Percentiles rank a stretch among this genome's conserved stretches.
phyloP scores from a whole-genome alignment of 106 monocot species.

The Allium fistulosum region DNA sequence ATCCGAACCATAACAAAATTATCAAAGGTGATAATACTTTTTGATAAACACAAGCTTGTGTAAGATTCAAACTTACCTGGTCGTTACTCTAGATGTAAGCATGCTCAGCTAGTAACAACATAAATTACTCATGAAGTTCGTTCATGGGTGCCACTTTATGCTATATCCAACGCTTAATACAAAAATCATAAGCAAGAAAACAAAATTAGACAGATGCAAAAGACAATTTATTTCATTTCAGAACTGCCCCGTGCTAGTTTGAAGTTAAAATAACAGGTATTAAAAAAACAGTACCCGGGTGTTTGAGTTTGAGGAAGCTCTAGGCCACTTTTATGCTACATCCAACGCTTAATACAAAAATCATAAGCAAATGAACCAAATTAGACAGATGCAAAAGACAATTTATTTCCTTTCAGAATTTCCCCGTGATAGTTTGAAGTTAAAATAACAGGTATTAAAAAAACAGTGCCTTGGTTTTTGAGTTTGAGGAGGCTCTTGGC shows the following conservation, averaged over 20 bases:
- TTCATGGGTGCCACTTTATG: constrained; percentile 83
- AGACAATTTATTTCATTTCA: not conserved
- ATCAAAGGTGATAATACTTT: no score
- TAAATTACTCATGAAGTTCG: not conserved
- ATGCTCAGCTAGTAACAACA: no score
- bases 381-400: not conserved
- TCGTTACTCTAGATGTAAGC: no score
- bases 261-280: not conserved
- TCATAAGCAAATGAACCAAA: not conserved
- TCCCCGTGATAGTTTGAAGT: not conserved
- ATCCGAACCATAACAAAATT: no score
- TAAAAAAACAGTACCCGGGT: constrained; percentile 44
- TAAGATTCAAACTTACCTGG: no score
- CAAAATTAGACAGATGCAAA: not conserved
- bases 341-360: constrained; percentile 53
- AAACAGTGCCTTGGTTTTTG: constrained; percentile 69
- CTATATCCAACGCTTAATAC: constrained; percentile 77
- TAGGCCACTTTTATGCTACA: constrained; percentile 95
- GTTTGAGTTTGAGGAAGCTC: constrained; percentile 36
- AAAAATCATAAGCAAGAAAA: not conserved
- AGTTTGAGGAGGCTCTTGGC: constrained; percentile 35
- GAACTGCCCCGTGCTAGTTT: no score
- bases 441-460: not conserved
- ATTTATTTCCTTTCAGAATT: not conserved
- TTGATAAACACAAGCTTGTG: no score